Evolutionary conservation across 768 basidiomycete species (phyloP), one percentile per base, ranked within the genome.

Genomic region (Macrolepiota fuliginosa): DNA sequence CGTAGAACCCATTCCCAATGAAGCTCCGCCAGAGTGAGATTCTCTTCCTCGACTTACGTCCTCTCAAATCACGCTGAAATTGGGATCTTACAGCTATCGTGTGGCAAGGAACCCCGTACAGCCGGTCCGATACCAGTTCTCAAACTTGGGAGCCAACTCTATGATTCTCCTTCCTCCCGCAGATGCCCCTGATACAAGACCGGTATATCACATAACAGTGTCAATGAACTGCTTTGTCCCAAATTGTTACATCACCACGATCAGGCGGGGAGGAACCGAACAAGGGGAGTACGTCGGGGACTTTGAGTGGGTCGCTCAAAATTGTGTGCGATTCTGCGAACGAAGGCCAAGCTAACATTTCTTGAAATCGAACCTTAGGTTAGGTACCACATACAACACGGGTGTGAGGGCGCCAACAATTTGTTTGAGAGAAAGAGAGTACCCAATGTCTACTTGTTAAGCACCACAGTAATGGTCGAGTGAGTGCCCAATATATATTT

Each of bases 181-280:
- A 2, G 60, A 60, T 36, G 57, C 62, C 17, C 65, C 63, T 17
- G 69, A 71, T 47, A 61, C 64, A 2, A 61, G 66, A 7, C 72
- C 72, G 1, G 62, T 65, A 37, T 76, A 76, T 54, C 70, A 75
- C 56, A 71, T 76, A 10, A 64, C 70, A 3, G 68, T 75, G 15
- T 58, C 58, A 46, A 63, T 74, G 64, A 76, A 77, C 66, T 72
- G 70, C 62, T 74, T 76, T 63, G 72, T 72, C 9, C 75, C 75
- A 1, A 67, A 72, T 32, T 72, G 72, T 4, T 74, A 69, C 57
- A 73, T 76, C 40, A 78, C 75, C 0, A 71, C 72, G 4, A 54
- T 78, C 13, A 64, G 66, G 19, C 66, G 67, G 37, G 74, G 73
- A 11, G 68, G 63, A 19, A 66, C 66, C 1, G 70, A 68, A 19